Percentiles rank a stretch among this genome's conserved stretches.
Evolutionary conservation across 192 early-diverging fungal species (phyloP).

Genomic region (Podochytrium sp.): DNA sequence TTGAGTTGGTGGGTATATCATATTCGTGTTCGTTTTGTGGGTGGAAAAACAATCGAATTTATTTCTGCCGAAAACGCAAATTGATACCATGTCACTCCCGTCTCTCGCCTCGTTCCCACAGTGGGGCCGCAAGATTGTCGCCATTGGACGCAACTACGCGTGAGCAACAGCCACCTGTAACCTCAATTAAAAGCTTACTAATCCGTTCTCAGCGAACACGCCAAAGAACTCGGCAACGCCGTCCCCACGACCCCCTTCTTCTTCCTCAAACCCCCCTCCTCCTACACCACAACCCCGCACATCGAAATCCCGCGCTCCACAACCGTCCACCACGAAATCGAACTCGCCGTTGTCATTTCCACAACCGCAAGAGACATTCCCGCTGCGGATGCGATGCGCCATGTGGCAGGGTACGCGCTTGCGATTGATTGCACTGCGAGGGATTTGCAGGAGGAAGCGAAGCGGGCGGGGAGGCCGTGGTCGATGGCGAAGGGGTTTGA

Average conservation of each 20-base stretch:
- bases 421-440: constrained; percentile 93
- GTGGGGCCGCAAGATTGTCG: constrained; percentile 85
- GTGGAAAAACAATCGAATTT: too few species aligned
- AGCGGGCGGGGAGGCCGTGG: constrained; percentile 87
- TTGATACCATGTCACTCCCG: not conserved
- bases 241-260: constrained; percentile 88
- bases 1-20: too few species aligned
- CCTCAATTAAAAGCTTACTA: not conserved
- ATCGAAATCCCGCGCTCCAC: constrained; percentile 82
- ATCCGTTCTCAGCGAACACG: constrained; percentile 71
- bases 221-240: constrained; percentile 91
- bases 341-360: constrained; percentile 91
- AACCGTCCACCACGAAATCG: constrained; percentile 90
- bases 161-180: constrained; percentile 34
- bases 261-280: constrained; percentile 92
- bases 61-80: not conserved
- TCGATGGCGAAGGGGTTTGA: constrained; percentile 92
- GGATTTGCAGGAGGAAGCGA: constrained; percentile 84
- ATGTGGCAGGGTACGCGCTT: constrained; percentile 79
- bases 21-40: too few species aligned
- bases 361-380: constrained; percentile 75
- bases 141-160: constrained; percentile 91
- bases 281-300: constrained; percentile 46
- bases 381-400: constrained; percentile 59
- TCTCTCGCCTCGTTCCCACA: constrained; percentile 26